These are phyloP conservation scores for Ailanthus altissimus DNA, from an alignment of 345 rosid genomes.

Conservation along the genomic window DNA sequence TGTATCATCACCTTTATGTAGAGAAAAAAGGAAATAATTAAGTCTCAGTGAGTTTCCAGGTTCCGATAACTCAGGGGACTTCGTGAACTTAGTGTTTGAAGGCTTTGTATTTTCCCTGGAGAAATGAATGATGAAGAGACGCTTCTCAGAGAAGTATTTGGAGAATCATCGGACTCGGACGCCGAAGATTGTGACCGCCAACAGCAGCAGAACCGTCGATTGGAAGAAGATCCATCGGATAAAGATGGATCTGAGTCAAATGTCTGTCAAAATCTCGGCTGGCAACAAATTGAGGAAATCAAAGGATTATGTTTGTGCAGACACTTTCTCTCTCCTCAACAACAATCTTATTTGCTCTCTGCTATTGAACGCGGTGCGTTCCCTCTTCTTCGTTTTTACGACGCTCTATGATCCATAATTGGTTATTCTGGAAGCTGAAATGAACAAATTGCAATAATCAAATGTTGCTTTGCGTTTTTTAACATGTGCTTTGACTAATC, in stretches of 20 bases:
- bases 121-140: constrained; percentile 24
- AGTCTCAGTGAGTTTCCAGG: too few species aligned
- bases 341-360: constrained; percentile 57
- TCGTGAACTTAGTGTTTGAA: too few species aligned
- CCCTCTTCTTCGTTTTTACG: background rate
- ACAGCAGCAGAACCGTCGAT: background rate
- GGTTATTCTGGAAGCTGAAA: too few species aligned
- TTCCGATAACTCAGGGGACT: too few species aligned
- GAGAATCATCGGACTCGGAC: constrained; percentile 78
- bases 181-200: constrained; percentile 40
- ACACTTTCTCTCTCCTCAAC: constrained; percentile 60
- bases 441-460: too few species aligned
- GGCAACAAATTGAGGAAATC: constrained; percentile 60
- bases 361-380: constrained; percentile 57
- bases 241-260: constrained; percentile 9
- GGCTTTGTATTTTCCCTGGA: background rate
- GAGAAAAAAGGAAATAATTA: too few species aligned
- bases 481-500: background rate
- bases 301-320: constrained; percentile 70
- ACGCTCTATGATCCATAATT: too few species aligned
- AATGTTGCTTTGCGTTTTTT: too few species aligned
- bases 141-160: constrained; percentile 51
- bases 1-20: too few species aligned
- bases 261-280: constrained; percentile 21
- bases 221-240: constrained; percentile 15